Evolutionary conservation across 805 yeast species (phyloP).

Genomic region (Wickerhamomyces bovis): DNA sequence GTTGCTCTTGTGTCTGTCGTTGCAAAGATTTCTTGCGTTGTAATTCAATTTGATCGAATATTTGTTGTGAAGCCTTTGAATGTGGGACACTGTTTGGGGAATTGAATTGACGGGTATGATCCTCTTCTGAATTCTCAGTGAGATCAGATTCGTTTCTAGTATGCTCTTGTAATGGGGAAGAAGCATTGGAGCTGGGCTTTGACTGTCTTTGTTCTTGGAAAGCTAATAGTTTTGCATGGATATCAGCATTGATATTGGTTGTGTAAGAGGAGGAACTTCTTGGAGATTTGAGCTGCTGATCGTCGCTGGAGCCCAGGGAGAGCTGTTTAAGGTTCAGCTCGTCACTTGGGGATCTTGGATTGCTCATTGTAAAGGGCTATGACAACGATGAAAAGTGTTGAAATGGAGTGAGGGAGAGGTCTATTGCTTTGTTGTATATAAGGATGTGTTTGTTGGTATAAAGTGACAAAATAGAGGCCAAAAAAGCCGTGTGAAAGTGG

Average conservation of each 20-base stretch:
- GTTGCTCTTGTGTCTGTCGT: neutral
- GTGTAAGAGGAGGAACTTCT: slow-evolving; percentile 24
- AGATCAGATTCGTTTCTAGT: neutral
- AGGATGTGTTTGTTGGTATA: too few relatives aligned
- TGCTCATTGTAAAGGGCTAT: too few relatives aligned
- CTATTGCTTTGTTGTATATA: too few relatives aligned
- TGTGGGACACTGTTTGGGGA: neutral
- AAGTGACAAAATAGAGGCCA: too few relatives aligned
- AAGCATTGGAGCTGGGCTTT: slow-evolving; percentile 21
- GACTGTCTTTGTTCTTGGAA: slow-evolving; percentile 76
- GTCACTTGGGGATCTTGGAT: neutral
- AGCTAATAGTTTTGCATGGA: slow-evolving; percentile 82
- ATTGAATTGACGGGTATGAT: neutral
- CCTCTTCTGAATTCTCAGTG: neutral
- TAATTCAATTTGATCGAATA: slow-evolving; percentile 14
- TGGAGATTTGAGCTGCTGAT: slow-evolving; percentile 15
- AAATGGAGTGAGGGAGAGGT: too few relatives aligned
- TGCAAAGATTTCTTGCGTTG: slow-evolving; percentile 18
- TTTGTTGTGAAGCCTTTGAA: slow-evolving; percentile 3
- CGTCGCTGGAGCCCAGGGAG: neutral
- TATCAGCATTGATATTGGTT: slow-evolving; percentile 55
- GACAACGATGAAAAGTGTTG: too few relatives aligned
- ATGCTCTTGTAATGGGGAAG: slow-evolving; percentile 8
- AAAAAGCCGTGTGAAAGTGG: too few relatives aligned
- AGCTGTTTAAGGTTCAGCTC: neutral